These are phyloP conservation scores for Sugiyamaella lignohabitans DNA, from an alignment of 805 yeast genomes.

Conservation along the genomic window DNA sequence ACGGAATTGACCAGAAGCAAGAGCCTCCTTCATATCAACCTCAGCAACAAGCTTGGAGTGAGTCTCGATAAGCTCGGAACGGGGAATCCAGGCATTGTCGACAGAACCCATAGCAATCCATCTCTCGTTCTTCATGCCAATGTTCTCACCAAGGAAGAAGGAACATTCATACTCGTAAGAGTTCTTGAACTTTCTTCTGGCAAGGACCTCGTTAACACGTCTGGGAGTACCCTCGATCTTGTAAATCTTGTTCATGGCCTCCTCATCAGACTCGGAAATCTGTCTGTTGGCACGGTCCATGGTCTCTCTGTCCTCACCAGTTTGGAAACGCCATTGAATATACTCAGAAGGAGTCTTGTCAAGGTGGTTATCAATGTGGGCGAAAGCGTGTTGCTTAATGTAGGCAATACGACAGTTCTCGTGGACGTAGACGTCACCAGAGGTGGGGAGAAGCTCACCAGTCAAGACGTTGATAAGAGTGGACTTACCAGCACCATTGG, in stretches of 20 bases:
- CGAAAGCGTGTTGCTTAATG: conserved; percentile 99
- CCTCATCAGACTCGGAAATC: conserved; percentile 94
- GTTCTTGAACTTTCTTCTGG: conserved; percentile 99
- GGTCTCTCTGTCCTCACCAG: conserved; percentile 99
- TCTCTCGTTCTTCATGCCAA: conserved; percentile 98
- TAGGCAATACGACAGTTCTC: conserved; percentile 99
- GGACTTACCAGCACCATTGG: conserved; percentile 99
- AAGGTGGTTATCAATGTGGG: conserved; percentile 96
- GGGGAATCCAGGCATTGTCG: conserved; percentile 99
- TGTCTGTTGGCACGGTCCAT: conserved; percentile 99
- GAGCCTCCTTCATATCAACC: conserved; percentile 99
- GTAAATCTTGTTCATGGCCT: conserved; percentile 98
- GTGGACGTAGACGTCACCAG: conserved; percentile 98
- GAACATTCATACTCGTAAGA: conserved; percentile 99
- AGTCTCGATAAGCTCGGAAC: conserved; percentile 95
- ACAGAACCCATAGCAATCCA: conserved; percentile 99
- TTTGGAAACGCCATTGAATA: conserved; percentile 99
- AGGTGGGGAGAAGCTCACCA: conserved; percentile 98
- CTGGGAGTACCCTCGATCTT: conserved; percentile 98
- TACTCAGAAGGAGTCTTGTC: conserved; percentile 99
- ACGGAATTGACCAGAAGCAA: conserved; percentile 99
- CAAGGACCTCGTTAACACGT: conserved; percentile 88
- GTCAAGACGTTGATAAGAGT: conserved; percentile 97
- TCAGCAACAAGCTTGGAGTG: conserved; percentile 99
- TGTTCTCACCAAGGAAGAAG: conserved; percentile 95